Conservation (phyloP, 1,139 yeast species). For the Kluyveromyces sp. region DNA sequence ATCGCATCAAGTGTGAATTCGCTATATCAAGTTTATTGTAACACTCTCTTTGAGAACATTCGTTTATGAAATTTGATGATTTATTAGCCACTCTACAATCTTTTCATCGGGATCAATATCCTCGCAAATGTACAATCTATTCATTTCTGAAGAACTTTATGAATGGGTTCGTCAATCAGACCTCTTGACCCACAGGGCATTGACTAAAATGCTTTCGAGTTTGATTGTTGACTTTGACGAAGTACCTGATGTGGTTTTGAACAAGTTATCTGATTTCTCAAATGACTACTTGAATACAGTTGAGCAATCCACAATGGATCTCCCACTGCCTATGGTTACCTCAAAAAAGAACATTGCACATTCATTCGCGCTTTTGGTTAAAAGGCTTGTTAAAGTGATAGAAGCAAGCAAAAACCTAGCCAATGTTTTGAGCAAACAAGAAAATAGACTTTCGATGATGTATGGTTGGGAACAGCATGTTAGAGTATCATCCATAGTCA, state of each 20-base stretch:
- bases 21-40: slow-evolving; percentile 56
- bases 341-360: slow-evolving; percentile 50
- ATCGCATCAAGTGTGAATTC: slow-evolving; percentile 55
- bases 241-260: slow-evolving; percentile 50
- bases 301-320: slow-evolving; percentile 34
- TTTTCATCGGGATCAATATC: slow-evolving; percentile 50
- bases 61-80: slow-evolving; percentile 59
- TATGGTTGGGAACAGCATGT: slow-evolving; percentile 51
- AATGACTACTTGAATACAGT: slow-evolving; percentile 37
- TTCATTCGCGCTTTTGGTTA: slow-evolving; percentile 49
- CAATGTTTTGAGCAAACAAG: slow-evolving; percentile 40
- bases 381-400: slow-evolving; percentile 50
- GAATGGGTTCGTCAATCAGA: slow-evolving; percentile 69
- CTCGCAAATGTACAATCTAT: slow-evolving; percentile 55
- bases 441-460: slow-evolving; percentile 46
- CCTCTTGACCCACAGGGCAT: slow-evolving; percentile 48
- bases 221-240: slow-evolving; percentile 45
- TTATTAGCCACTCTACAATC: slow-evolving; percentile 46
- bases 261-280: slow-evolving; percentile 41
- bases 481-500: slow-evolving; percentile 43
- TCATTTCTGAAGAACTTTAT: slow-evolving; percentile 41
- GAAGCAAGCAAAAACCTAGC: slow-evolving; percentile 54
- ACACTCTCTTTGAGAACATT: slow-evolving; percentile 53
- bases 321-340: slow-evolving; percentile 45
- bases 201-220: slow-evolving; percentile 60